Base-by-base conservation (phyloP, 2,329 filamentous ascomycete species). In the Simplicillium sp. region DNA sequence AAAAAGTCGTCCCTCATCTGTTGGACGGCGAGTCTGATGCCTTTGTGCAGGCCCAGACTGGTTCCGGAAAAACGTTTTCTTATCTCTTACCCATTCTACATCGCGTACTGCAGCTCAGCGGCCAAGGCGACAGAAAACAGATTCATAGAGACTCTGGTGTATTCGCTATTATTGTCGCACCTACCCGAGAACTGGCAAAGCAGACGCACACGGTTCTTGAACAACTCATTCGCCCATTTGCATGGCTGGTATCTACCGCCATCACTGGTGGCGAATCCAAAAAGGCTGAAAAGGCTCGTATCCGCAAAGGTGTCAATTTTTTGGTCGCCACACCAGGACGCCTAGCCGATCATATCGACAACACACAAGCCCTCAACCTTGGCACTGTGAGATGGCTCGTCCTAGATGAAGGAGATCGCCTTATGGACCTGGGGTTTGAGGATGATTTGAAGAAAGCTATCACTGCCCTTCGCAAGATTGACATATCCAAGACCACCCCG, bases 361-460 rank as follows among this genome's bases (percentile, higher is more conserved):
- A 96, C 56, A 98, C 92, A 1, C 80, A 95, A 60, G 87, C 82
- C 0, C 68, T 98, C 39, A 86, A 92, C 48, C 80, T 97, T 33
- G 85, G 84, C 53, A 89, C 83, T 16, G 90, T 96, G 4, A 75
- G 90, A 44, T 98, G 92, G 92, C 67, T 98, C 17, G 82, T 98
- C 2, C 73, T 98, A 6, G 92, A 98, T 53, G 92, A 98, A 62
- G 92, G 92, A 25, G 92, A 98, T 70, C 77, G 92, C n/a, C 68
- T 98, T 57, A 96, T 98, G 90, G 92, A 98, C 56, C 74, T 97
- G 54, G 92, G 92, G 0, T 98, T 98, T 51, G 92, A 97, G 61
- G 82, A 96, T 40, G 90, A 97, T 54, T 77, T 98, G 44, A 84
- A 86, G 55, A 84, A 82, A 45, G 90, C 96, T 48, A 84, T 98